Conservation (phyloP, 495 filamentous ascomycete species). For the Aspergillus homomorphus region DNA sequence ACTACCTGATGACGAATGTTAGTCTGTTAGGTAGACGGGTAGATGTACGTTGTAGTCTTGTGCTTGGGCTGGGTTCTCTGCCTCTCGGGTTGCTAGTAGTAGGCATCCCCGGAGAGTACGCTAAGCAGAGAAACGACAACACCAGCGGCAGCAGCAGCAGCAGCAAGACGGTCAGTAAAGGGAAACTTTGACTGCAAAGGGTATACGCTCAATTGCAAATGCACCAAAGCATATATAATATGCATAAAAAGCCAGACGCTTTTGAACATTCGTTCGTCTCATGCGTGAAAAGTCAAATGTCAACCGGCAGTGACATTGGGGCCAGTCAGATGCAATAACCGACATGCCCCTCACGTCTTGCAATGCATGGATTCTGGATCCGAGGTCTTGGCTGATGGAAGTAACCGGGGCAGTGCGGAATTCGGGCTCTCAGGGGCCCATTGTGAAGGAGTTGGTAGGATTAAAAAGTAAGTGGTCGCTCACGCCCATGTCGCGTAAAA, state of each 20-base stretch:
- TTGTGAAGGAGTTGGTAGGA: background rate
- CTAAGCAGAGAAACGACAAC: background rate
- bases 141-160: background rate
- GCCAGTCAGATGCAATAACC: constrained; percentile 1
- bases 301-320: background rate
- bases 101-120: background rate
- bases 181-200: constrained; percentile 18
- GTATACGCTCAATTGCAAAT: constrained; percentile 38
- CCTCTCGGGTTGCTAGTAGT: background rate
- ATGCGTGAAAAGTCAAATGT: constrained; percentile 1
- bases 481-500: background rate
- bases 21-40: background rate
- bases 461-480: background rate
- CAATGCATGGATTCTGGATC: background rate
- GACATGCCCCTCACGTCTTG: constrained; percentile 9
- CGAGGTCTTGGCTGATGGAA: background rate
- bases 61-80: background rate
- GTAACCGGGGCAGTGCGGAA: background rate
- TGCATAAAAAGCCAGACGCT: constrained; percentile 6
- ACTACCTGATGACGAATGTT: background rate
- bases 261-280: constrained; percentile 9
- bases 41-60: background rate
- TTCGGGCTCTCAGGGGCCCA: background rate
- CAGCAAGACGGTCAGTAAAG: background rate
- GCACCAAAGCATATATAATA: constrained; percentile 6